phyloP scores from a whole-genome alignment of 139 green algal species.

The Closterium sp. region DNA sequence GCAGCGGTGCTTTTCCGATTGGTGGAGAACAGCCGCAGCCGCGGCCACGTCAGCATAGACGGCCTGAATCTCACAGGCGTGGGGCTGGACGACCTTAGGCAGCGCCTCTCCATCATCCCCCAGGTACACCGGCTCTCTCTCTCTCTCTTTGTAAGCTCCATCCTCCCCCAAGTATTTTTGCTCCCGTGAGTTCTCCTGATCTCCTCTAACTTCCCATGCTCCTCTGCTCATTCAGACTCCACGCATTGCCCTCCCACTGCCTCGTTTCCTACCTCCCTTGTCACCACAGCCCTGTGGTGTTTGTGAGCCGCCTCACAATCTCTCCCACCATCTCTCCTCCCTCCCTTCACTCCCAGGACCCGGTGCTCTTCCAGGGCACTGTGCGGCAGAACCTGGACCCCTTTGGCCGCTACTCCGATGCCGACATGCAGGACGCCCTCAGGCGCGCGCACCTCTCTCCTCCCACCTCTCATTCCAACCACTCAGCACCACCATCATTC shows the following conservation, averaged over 20 bases:
- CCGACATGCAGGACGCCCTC: constrained; percentile 59
- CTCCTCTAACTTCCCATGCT: no score
- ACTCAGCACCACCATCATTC: constrained; percentile 11
- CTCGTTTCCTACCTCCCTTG: not conserved
- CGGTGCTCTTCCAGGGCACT: constrained; percentile 87
- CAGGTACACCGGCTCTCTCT: not conserved
- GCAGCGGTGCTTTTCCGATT: constrained; percentile 70
- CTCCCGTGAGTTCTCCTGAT: no score
- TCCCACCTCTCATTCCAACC: not conserved
- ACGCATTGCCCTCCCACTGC: not conserved
- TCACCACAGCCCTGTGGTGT: no score
- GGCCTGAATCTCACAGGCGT: constrained; percentile 73
- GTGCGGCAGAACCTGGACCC: constrained; percentile 90
- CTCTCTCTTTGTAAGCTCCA: no score
- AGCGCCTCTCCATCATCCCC: constrained; percentile 67
- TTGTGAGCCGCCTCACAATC: not conserved
- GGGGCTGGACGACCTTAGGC: constrained; percentile 67
- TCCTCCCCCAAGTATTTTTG: no score
- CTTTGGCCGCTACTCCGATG: constrained; percentile 69
- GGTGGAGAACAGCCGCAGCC: constrained; percentile 45
- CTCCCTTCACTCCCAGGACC: constrained; percentile 65
- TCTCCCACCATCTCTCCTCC: not conserved
- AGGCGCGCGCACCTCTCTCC: constrained; percentile 14
- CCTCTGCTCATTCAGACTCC: not conserved
- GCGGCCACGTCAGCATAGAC: constrained; percentile 75